Base-by-base conservation (phyloP, 2,329 filamentous ascomycete genomes). In the Sarocladiaceae sp. region DNA sequence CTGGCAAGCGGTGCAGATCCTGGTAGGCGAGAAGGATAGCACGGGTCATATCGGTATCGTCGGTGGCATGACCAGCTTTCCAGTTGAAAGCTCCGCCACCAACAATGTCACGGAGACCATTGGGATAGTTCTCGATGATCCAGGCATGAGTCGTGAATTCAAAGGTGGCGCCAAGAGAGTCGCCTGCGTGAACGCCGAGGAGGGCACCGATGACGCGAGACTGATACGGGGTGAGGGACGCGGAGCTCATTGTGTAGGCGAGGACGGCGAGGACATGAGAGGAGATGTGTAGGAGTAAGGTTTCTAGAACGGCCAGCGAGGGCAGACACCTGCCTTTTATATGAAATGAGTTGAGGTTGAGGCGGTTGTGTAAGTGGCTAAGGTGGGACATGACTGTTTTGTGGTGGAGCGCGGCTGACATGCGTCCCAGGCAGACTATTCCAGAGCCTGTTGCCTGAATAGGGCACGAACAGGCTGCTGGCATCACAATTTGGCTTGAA, bases 1-100 rank as follows among this genome's bases (percentile, higher is more conserved):
- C 17, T 15, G 18, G 18, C 15, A 26, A 28, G 17, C 17, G 22
- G 29, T 50, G 44, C 11, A 28, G 25, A 42, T 69, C 68, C 1
- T 54, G 59, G 55, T 77, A 76, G 3, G 71, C 72, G 13, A 76
- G 65, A 4, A 76, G 62, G 0, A 76, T 69, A 10, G 67, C 73
- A 4, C 73, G 71, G 4, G 71, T 74, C 56, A 77, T 62, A 56
- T 77, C 73, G 1, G 73, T 76, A 57, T 77, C 73, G 57, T 77
- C 73, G 23, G 74, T 76, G 15, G 73, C 73, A 53, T 71, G 66
- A 7, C 75, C 74, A 0, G 67, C 54, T 0, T 66, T 52, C 73
- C 74, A 77, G 18, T 39, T 11, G 53, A 77, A 75, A 2, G 59
- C 54, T 0, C 75, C 75, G 46, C 75, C 74, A 47, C 74, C 74